Evolutionary conservation across 2,329 filamentous ascomycete genomes (phyloP), one percentile per base, ranked within the genome.

Genomic region (Arthrocladium fulminans): DNA sequence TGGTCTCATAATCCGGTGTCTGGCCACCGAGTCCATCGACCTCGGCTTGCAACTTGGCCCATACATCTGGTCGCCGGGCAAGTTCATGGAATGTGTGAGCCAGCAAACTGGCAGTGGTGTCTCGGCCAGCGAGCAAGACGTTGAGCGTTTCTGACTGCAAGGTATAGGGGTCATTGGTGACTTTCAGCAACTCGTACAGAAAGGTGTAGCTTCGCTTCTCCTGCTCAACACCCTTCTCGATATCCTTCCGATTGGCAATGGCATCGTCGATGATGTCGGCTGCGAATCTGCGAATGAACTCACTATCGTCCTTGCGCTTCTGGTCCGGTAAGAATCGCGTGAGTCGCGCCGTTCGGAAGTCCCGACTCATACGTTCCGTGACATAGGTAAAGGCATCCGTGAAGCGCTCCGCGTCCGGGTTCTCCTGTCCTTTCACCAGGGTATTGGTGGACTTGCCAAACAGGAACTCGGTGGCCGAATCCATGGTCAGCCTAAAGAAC

Each of bases 381-480:
- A 41, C 37, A 19, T 48, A 48, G 30, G 37, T 43, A 23, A 48
- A 48, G 17, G 44, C 30, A 23, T 47, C 32, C 12, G 22, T 27
- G 22, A 47, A 47, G 20, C 32, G 25, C 15, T 37, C 22, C 6
- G 32, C 25, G 15, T 17, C 19, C 4, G 32, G 13, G 10, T 47
- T 12, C 34, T 47, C 44, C 19, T 47, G 22, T n/a, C 17, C 40
- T 13, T 43, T 49, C 38, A 64, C 64, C 27, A 77, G 57, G 12
- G 70, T 72, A 51, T 71, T 65, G 2, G 73, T 72, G 44, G 72
- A 77, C 40, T 77, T 68, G 5, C 83, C 82, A 40, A 86, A 81
- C 3, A 86, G 65, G 54, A 86, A 83, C 39, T 82, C 79, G 0
- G 81, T 85, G 0, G 81, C 79, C 0, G 79, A 76, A 52, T 86